These are phyloP conservation scores for Turnera subulata DNA, from an alignment of 345 rosid species.

Conservation along the genomic window DNA sequence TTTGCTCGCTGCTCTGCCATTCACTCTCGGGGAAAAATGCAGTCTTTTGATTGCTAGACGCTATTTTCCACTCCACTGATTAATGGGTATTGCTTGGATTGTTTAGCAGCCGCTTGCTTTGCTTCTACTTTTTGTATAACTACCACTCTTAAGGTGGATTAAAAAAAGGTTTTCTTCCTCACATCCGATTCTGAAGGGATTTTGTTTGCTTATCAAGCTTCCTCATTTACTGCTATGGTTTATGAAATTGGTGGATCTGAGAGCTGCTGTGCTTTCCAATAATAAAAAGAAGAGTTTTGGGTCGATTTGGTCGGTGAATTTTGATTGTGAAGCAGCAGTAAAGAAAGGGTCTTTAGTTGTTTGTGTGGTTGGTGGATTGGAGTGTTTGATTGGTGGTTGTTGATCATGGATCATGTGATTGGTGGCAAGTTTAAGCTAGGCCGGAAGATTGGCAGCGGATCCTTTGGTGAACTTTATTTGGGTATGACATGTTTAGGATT, in stretches of 20 bases:
- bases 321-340: constrained; percentile 4
- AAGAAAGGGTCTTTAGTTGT: not conserved
- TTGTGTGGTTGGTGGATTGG: constrained; percentile 1
- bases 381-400: constrained; percentile 1
- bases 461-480: constrained; percentile 82
- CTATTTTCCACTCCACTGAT: not conserved
- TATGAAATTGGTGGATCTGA: constrained; percentile 27
- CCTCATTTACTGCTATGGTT: constrained; percentile 3
- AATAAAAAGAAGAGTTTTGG: constrained; percentile 17
- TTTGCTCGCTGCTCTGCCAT: not conserved
- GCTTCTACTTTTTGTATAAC: not conserved
- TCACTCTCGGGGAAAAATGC: constrained; percentile 21
- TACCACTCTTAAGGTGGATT: not conserved
- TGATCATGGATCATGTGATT: constrained; percentile 52
- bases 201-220: constrained; percentile 8
- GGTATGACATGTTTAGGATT: constrained; percentile 35
- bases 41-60: constrained; percentile 7
- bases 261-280: constrained; percentile 8
- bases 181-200: not conserved
- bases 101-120: constrained; percentile 17
- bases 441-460: constrained; percentile 92
- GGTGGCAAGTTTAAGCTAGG: constrained; percentile 92
- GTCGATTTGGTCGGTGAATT: constrained; percentile 23
- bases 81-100: constrained; percentile 27
- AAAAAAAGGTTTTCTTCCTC: not conserved